Evolutionary conservation across 2,329 filamentous ascomycete genomes (phyloP), one percentile per base, ranked within the genome.

Genomic region (Niveomyces coronatus): DNA sequence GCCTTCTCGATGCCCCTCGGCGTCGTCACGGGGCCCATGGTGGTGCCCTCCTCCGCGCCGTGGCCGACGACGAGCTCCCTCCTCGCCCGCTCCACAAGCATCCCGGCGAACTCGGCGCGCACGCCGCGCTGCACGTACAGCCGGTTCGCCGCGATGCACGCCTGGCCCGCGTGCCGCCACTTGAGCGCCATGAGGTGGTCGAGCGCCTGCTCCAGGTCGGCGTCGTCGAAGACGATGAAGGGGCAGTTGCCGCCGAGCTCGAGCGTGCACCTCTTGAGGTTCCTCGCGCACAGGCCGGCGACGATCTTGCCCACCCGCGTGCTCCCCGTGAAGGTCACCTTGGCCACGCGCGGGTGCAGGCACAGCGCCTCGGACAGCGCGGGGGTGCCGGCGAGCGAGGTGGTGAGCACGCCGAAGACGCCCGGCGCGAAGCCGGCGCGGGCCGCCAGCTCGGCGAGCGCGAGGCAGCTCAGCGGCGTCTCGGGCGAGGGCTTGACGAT

Each of bases 241-340:
- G 71, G 72, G 1, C 76, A 76, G 52, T 85, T 85, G 1, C 81
- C 81, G 0, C 82, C 82, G 0, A 85, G 64, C 51, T 86, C 81
- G 50, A 85, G 67, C 0, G 82, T 61, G 3, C 74, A 66, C 0
- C 79, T 79, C 58, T 85, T 85, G 23, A 84, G 61, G 40, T 76
- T 65, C 46, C 71, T 69, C 4, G 76, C 78, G 5, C 76, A 76
- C 2, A 68, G 65, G 2, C 64, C 56, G 1, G 77, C 75, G 28
- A 87, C 69, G 45, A 82, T 77, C 27, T 75, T 72, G 4, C 85
- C 85, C 0, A 87, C 74, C 0, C 64, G 60, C 0, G 83, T 85
- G 49, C 74, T 78, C 14, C 85, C 85, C 0, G 84, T 89, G 49
- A 89, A 91, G 40, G 80, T 82, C 39, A 89, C 67, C 54, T 87